Evolutionary conservation across 768 basidiomycete genomes (phyloP), one percentile per base, ranked within the genome.

Genomic region (Rhodotorula kratochvilovae): DNA sequence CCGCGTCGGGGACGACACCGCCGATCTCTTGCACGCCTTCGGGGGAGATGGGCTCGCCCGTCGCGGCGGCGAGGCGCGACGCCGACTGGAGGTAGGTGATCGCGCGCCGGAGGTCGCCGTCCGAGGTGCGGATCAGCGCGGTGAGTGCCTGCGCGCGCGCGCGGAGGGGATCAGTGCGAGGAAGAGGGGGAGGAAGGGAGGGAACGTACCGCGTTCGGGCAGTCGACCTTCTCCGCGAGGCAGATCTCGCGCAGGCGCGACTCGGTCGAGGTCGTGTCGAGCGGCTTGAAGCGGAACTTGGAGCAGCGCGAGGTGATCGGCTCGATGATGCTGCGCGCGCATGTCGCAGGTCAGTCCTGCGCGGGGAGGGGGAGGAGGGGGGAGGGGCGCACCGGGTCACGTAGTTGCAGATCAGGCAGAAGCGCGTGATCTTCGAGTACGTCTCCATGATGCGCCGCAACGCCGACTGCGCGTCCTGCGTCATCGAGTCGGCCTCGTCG

Each of bases 401-500:
- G 80, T 98, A 99, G 83, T 99, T 99, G 83, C 96, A 99, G 27
- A 98, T 92, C 31, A 99, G 84, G 81, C 96, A 99, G 82, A 99
- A 99, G 10, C 96, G 85, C 43, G 96, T 99, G 79, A 98, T 98
- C 66, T 90, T 86, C 27, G 91, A 91, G 78, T 98, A 93, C n/a
- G 88, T 94, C 81, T 99, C 96, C 96, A 99, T 99, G 79, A 98
- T 98, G n/a, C 96, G 87, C 53, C 96, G 85, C 51, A 99, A 83
- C 0, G 96, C 96, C 45, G 90, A 93, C 80, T 99, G 96, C 10
- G 96, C 96, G 79, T 99, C 96, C 82, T 98, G 95, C 11, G 96
- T 99, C 96, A 99, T 99, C 11, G 92, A 95, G 80, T 99, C 96
- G 31, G 96, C 96, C 81, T 99, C 96, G 77, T 99, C 96, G 35